Conservation (phyloP, 2,329 filamentous ascomycete genomes). For the Nigrospora sphaerica region DNA sequence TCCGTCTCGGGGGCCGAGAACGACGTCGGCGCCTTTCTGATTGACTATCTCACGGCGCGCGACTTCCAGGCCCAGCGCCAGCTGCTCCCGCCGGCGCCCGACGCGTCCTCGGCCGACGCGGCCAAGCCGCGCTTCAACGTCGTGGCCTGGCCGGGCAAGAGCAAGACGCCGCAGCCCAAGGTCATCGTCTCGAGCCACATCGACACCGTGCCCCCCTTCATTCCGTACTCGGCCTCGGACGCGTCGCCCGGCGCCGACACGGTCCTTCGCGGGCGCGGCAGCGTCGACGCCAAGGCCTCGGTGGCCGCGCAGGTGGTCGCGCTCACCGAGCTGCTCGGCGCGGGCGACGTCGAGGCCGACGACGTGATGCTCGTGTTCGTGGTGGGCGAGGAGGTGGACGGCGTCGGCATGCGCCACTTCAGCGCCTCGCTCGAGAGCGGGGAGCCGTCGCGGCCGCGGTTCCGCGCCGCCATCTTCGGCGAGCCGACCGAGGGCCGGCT, state of each 20-base stretch:
- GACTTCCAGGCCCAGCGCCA: slow-evolving; percentile 38
- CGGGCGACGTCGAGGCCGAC: slow-evolving; percentile 28
- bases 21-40: slow-evolving; percentile 61
- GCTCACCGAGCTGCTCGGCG: slow-evolving; percentile 44
- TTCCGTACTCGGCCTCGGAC: slow-evolving; percentile 56
- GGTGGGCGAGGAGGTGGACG: slow-evolving; percentile 76
- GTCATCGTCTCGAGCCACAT: slow-evolving; percentile 76
- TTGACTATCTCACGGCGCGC: slow-evolving; percentile 50
- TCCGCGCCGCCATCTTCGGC: slow-evolving; percentile 75
- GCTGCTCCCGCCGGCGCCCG: slow-evolving; percentile 22
- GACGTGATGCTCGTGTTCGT: slow-evolving; percentile 59
- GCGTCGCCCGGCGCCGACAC: slow-evolving; percentile 35
- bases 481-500: slow-evolving; percentile 88
- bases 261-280: slow-evolving; percentile 64
- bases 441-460: slow-evolving; percentile 23
- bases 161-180: slow-evolving; percentile 39
- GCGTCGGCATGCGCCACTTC: slow-evolving; percentile 69
- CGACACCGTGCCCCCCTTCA: slow-evolving; percentile 68
- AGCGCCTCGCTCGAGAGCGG: slow-evolving; percentile 25
- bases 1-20: slow-evolving; percentile 67
- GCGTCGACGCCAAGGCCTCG: slow-evolving; percentile 63
- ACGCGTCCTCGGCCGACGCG: slow-evolving; percentile 2
- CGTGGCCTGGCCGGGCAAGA: slow-evolving; percentile 56
- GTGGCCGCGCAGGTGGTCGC: slow-evolving; percentile 71
- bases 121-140: slow-evolving; percentile 60